Base-by-base conservation (phyloP, 202 grass and related monocot genomes). In the Brachypodium distachyon region DNA sequence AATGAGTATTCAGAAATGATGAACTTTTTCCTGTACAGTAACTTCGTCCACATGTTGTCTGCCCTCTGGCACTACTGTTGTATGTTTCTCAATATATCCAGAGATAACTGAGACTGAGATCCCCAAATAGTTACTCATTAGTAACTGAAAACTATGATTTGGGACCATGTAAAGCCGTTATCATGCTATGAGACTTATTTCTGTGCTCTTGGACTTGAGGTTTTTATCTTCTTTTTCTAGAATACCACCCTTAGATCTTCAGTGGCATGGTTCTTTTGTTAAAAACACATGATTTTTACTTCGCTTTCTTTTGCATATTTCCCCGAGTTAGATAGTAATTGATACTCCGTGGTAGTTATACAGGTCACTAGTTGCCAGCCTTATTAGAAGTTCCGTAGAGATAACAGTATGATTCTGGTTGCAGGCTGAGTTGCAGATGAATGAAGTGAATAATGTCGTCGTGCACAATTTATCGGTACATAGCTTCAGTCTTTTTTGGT, bases 361-460 rank as follows among this genome's bases (percentile, higher is more conserved):
- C 4, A 70, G 46, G 34, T 18, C 19, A 26, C 13, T 27, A 51
- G n/a, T 29, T 79, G 44, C 25, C 44, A 72, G 16, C 42, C 52
- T 76, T 47, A 70, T 88, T 46, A 68, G 52, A 70, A 84, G 25
- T 39, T 26, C 3, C 12, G 32, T 36, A 2, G 5, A 47, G 42
- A 64, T 37, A 49, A 44, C 68, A 79, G 72, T 72, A 61, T 69
- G 14, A 33, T 85, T 78, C 51, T 61, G 49, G 80, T 85, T 90
- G 31, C 89, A 98, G 95, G 95, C 91, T 25, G 95, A 98, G 67
- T 85, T 98, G 84, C 95, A 98, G 86, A 98, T 98, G 95, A 92
- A 95, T 75, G 87, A 98, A 91, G 80, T 95, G 82, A 98, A 98
- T 44, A 98, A 95, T 83, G 95, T 98, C 60, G 86, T 98, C 91